Evolutionary conservation across 129 eudicot genomes (phyloP), one percentile per base, ranked within the genome.

Genomic region (Artemisia argyi): DNA sequence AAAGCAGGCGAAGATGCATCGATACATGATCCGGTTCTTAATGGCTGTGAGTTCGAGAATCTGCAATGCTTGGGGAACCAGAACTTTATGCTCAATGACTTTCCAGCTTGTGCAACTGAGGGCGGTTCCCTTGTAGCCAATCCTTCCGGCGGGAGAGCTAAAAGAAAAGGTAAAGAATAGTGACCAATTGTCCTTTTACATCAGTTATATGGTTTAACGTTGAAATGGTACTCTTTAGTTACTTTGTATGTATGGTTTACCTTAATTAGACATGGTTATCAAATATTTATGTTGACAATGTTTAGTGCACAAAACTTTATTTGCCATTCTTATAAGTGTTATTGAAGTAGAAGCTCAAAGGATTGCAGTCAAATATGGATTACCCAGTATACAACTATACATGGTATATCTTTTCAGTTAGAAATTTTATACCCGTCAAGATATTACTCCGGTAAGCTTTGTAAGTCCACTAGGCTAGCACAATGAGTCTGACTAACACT

Each of bases 1-100:
- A 81, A 80, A 39, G 72, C 22, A 11, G 79, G 58, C 3, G 85
- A 61, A 61, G 77, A 32, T 73, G 71, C 78, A 35, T 77, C 76
- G 2, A 62, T 84, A 26, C 84, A 79, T 61, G 94, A 81, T 66
- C 86, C 79, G 59, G 80, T 83, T 44, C 7, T 86, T 22, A 72
- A 69, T 72, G 91, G 83, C 16, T 86, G 98, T 81, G 98, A 90
- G 60, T 83, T 86, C 73, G 89, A 89, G 72, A 85, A 77, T 69
- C 79, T 80, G 69, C 85, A 92, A 54, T 92, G 98, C 75, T 80
- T 86, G 81, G 86, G 87, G 22, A 81, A 76, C 73, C 91, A 86
- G 60, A 82, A 74, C 75, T 12, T 83, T 61, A 79, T 75, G n/a
- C 53, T 73, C 14, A 76, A 84, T 75, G 90, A 59, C 65, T 80